Base-by-base conservation (phyloP, 2,329 filamentous ascomycete genomes). In the Zymoseptoria tritici region DNA sequence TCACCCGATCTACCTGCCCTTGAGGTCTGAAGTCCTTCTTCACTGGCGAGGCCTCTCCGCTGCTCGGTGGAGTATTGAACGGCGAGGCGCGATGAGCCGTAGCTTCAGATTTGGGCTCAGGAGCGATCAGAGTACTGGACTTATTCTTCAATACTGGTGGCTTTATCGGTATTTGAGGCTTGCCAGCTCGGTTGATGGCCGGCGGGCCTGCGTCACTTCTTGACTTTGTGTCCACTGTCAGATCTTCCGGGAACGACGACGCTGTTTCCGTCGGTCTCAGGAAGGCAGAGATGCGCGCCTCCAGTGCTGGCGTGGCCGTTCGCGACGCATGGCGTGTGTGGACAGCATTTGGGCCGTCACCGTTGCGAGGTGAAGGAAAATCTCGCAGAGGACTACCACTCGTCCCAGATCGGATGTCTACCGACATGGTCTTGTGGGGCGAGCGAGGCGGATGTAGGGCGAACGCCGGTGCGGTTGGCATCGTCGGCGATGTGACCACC, bases 41-140 rank as follows among this genome's bases (percentile, higher is more conserved):
- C 7, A 61, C 66, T 11, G 75, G 76, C 3, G 71, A 70, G 51
- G 81, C 87, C 58, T 83, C 85, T 4, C 84, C 83, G 70, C 88
- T 93, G 66, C 85, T 86, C 0, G 92, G 91, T 19, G 91, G 91
- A 42, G 91, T 96, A 69, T 81, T 91, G 71, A 97, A 96, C 0
- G 93, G 92, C 0, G 93, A 96, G 0, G 85, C 70, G 55, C 77
- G 75, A 31, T 78, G 78, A 50, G 81, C 79, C 2, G 72, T 69
- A 5, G 64, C 22, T 6, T 70, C 69, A 16, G 58, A 62, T 71
- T 68, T 78, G 71, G 69, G 78, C 76, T 70, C 75, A 52, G 71
- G 78, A 36, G 68, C 77, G 22, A 64, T 56, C 5, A 71, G 60
- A 19, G 61, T 66, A 53, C 59, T 64, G 7, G 69, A 49, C 49